phyloP scores from a whole-genome alignment of 2,329 filamentous ascomycete genomes.

The Aspergillus clavatus region DNA sequence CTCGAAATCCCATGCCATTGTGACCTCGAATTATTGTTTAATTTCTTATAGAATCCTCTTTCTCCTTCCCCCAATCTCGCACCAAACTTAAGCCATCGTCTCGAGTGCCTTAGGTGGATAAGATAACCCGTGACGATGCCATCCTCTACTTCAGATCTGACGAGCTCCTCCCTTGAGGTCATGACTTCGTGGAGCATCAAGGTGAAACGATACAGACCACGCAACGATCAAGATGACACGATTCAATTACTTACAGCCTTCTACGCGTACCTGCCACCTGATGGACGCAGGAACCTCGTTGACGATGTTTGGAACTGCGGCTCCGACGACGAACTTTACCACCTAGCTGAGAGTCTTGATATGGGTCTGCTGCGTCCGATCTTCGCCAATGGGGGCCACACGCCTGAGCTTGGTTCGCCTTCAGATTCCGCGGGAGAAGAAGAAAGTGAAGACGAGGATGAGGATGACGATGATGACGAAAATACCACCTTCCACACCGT shows the following conservation, averaged over 20 bases:
- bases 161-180: neutral
- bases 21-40: too few relatives aligned
- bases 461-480: too few relatives aligned
- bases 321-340: conserved; percentile 11
- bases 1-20: too few relatives aligned
- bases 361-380: conserved; percentile 16
- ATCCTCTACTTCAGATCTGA: neutral
- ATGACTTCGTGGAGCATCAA: neutral
- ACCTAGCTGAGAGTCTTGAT: conserved; percentile 14
- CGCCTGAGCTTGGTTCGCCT: conserved; percentile 13
- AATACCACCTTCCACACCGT: conserved; percentile 14
- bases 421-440: conserved; percentile 13
- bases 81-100: too few relatives aligned
- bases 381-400: conserved; percentile 15
- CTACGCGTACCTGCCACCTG: conserved; percentile 9
- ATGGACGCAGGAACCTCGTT: conserved; percentile 13
- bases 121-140: neutral
- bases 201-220: neutral
- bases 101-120: too few relatives aligned
- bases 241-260: conserved; percentile 9
- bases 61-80: too few relatives aligned
- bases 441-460: too few relatives aligned
- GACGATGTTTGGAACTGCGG: conserved; percentile 12
- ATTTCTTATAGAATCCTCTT: too few relatives aligned
- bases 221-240: conserved; percentile 1